Evolutionary conservation across 2,329 filamentous ascomycete genomes (phyloP), one percentile per base, ranked within the genome.

Genomic region (Beauveria rudraprayagi): DNA sequence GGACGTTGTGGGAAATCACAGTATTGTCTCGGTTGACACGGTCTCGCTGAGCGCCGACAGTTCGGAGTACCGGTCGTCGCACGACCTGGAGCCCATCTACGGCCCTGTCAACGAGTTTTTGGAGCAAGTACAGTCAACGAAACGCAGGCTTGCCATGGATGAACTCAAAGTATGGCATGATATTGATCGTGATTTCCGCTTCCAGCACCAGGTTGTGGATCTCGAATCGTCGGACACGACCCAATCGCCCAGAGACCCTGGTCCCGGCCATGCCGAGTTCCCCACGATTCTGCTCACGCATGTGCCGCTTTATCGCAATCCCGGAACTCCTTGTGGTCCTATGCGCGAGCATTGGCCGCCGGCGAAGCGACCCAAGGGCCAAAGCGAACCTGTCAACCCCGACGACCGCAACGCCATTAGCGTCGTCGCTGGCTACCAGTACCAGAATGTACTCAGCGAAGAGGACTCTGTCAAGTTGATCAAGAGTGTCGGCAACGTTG

Each of bases 1-100:
- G 22, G 92, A 97, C 71, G 82, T 97, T 5, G 82, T 97, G 58
- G 94, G 91, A 14, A 99, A 99, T 70, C 94, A 99, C 72, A 95
- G 91, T 0, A 92, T 99, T 70, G 90, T 99, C 22, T 95, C 91
- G 0, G 82, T 99, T 8, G 94, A 99, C 71, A 85, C 88, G 0
- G 87, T 96, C 5, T 97, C 92, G 0, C 75, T 97, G 67, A 96
- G 91, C 69, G 93, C 94, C 3, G 81, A 72, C 50, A 78, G 78
- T 2, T 83, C 83, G 2, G 71, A 77, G 53, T 77, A 81, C 70
- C 80, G 79, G 43, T 75, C 79, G 56, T 72, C 74, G 5, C 74
- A 82, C 56, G 81, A 85, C 44, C 71, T 86, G 19, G 74, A 75
- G 46, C 78, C 81, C 43, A 88, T 97, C 19, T 96, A 90, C 78